Base-by-base conservation (phyloP, 495 filamentous ascomycete species). In the Parathielavia appendiculata region DNA sequence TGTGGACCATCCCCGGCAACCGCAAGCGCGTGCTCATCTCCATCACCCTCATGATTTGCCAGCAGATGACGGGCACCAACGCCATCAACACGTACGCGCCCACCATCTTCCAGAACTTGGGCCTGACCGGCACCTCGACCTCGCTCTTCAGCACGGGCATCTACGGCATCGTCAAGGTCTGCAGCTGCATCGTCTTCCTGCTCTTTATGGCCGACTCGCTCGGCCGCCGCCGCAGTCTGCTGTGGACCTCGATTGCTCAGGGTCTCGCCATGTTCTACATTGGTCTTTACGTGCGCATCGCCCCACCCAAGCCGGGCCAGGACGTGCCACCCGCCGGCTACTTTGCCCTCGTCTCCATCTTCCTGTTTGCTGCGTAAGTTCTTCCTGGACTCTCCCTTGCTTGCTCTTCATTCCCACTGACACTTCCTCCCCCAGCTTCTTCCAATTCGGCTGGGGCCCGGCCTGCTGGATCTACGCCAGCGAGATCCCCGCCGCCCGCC, bases 371-470 rank as follows among this genome's bases (percentile, higher is more conserved):
- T 13, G 82, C 81, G 68, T 71, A 60, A 56, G 68, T 62, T 2
- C 32, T 10, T 17, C 17, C 12, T 22, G 11, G 2, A 11, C 26
- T 13, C 20, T 26, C 20, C 32, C 34, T 38, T 10, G 12, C 7
- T 2, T 17, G 7, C 22, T 11, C 19, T 1, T 6, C 10, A 1
- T 11, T 38, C 3, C 22, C 34, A 22, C 30, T 19, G 16, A 46
- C n/a, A 38, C 14, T 20, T 49, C 46, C 1, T 14, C 40, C 2
- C 36, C 17, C 50, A 71, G 69, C 3, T 86, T 86, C 76, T 89
- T 88, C 76, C 86, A 88, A 55, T 88, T 89, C 66, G 85, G 86
- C 41, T 90, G 87, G 86, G 88, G 88, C 0, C 88, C 88, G 0
- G 83, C 85, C 26, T 89, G 86, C 70, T 90, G 87, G 88, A 89